A percentile compares a stretch with the other conserved stretches of the same genome.
phyloP scores from a whole-genome alignment of 2,329 filamentous ascomycete genomes.

The Fusarium sp. region DNA sequence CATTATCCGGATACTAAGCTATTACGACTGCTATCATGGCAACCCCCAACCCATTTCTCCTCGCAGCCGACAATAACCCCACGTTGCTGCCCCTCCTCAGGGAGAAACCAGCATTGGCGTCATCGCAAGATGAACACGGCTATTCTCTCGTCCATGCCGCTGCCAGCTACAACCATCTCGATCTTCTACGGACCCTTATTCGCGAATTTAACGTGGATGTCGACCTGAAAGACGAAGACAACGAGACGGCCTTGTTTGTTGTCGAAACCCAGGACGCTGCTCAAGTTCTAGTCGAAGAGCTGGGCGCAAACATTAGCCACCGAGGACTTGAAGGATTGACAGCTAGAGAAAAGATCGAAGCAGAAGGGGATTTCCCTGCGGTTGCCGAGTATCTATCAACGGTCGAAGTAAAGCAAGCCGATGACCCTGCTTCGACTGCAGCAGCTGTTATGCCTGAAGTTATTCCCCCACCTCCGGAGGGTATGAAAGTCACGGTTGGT shows the following conservation, averaged over 20 bases:
- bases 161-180: slow-evolving; percentile 88
- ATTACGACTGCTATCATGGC: slow-evolving; percentile 16
- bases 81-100: slow-evolving; percentile 80
- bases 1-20: neutral
- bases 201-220: slow-evolving; percentile 81
- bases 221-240: slow-evolving; percentile 88
- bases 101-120: slow-evolving; percentile 79
- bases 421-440: slow-evolving; percentile 47
- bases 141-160: slow-evolving; percentile 96
- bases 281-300: slow-evolving; percentile 82
- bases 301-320: slow-evolving; percentile 75
- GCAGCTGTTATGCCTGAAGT: slow-evolving; percentile 50
- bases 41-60: slow-evolving; percentile 72
- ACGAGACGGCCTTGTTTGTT: slow-evolving; percentile 95
- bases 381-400: slow-evolving; percentile 37
- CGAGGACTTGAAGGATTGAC: slow-evolving; percentile 81
- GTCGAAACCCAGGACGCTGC: slow-evolving; percentile 85
- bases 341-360: slow-evolving; percentile 79
- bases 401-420: slow-evolving; percentile 42
- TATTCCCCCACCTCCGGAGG: slow-evolving; percentile 77
- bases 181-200: slow-evolving; percentile 81
- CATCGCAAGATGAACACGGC: slow-evolving; percentile 86
- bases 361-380: slow-evolving; percentile 42
- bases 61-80: slow-evolving; percentile 84
- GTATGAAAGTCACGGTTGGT: slow-evolving; percentile 81